Evolutionary conservation across 1,284 basidiomycete genomes (phyloP), one percentile per base, ranked within the genome.

Genomic region (Moniliophthora roreri): DNA sequence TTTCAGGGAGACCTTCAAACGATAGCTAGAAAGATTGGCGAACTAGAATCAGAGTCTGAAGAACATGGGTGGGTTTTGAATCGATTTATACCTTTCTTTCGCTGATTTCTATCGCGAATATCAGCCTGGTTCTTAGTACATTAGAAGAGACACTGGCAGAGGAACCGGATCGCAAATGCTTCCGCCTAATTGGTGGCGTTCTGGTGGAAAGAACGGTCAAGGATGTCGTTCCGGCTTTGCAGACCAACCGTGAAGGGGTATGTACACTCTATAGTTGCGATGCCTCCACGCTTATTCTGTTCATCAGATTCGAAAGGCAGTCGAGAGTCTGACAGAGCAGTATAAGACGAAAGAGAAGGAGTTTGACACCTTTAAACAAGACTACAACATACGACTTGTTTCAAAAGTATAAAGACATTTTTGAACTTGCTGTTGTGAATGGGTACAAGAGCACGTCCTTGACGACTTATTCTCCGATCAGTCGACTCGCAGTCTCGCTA

Each of bases 151-250:
- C 86, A 7, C 75, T 91, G 39, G 78, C 76, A 28, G 80, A 82
- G 54, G 92, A 96, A 56, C 94, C 96, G 21, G 80, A 87, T 65
- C 86, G 97, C 56, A 95, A 93, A 73, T 99, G 97, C 72, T 99
- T 98, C 74, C 87, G 97, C 47, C 79, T 99, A 60, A 91, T 99
- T 57, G 97, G 97, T 10, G 97, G 96, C 26, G 89, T 98, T 2
- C 81, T 99, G 8, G 95, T 98, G 23, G 95, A 99, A 70, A 82
- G 95, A 45, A 98, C 94, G 0, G 97, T 99, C 42, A 88, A 91
- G 66, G 97, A 99, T 63, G 94, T 99, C 32, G 86, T 94, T 32
- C 96, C 96, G 38, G 87, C 91, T 20, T 72, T 98, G 39, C 83
- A 92, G 69, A 92, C 87, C 13, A 96, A 95, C 65, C 80, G 84